phyloP scores from a whole-genome alignment of 2,329 filamentous ascomycete genomes.

The Fusarium sp. region DNA sequence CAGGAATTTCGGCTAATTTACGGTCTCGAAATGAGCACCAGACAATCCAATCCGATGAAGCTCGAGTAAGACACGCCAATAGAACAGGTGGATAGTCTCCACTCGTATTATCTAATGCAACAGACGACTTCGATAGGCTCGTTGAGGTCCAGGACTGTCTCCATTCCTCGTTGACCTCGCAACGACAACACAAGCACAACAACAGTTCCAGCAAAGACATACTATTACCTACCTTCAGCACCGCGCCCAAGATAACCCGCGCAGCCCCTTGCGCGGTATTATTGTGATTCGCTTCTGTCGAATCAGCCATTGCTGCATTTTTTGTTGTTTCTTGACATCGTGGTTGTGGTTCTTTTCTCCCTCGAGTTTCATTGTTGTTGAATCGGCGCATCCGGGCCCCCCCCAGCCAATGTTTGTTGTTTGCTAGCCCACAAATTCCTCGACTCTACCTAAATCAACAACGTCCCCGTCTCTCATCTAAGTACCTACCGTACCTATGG shows the following conservation, averaged over 20 bases:
- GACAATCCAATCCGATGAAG: slow-evolving; percentile 9
- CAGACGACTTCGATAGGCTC: slow-evolving; percentile 21
- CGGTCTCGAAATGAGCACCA: slow-evolving; percentile 19
- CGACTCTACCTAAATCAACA: slow-evolving; percentile 46
- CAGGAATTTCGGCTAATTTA: slow-evolving; percentile 46
- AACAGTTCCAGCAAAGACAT: slow-evolving; percentile 48
- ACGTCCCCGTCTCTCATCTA: slow-evolving; percentile 34
- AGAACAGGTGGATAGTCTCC: slow-evolving; percentile 18
- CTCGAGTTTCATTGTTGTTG: slow-evolving; percentile 42
- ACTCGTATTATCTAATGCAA: slow-evolving; percentile 37
- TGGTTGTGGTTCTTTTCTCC: slow-evolving; percentile 18
- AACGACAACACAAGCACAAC: slow-evolving; percentile 58
- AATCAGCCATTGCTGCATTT: slow-evolving; percentile 8
- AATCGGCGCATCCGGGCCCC: slow-evolving; percentile 46
- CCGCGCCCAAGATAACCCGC: slow-evolving; percentile 43
- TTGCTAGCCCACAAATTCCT: slow-evolving; percentile 48
- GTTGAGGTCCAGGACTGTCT: slow-evolving; percentile 28
- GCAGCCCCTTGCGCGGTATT: slow-evolving; percentile 27
- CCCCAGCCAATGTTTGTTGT: slow-evolving; percentile 56
- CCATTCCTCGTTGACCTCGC: slow-evolving; percentile 55
- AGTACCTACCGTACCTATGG: slow-evolving; percentile 45
- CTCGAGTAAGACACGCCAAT: slow-evolving; percentile 26
- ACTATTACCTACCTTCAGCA: slow-evolving; percentile 45
- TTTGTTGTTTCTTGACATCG: slow-evolving; percentile 31
- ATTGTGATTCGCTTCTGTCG: slow-evolving; percentile 18